Evolutionary conservation across 352 stramenopile species (phyloP).

Genomic region (Phytophthora cajani): DNA sequence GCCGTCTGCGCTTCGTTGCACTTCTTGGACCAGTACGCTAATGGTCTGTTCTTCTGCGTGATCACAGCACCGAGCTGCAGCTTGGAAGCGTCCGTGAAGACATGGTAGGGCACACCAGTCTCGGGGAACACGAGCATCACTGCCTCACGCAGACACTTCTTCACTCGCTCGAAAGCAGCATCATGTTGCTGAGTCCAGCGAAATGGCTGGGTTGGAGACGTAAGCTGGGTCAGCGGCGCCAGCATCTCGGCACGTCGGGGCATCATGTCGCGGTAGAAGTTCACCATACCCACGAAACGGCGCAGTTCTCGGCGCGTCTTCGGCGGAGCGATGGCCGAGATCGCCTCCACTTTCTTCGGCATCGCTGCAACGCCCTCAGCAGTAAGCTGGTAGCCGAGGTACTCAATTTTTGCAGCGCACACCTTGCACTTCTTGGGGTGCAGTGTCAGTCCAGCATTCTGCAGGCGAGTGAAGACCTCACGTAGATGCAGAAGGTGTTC

Average conservation of each 20-base stretch:
- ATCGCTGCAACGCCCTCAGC: background rate
- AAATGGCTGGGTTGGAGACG: background rate
- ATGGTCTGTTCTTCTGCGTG: background rate
- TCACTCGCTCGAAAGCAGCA: background rate
- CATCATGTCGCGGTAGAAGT: background rate
- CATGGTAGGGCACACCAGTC: background rate
- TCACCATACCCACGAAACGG: background rate
- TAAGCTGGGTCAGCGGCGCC: background rate
- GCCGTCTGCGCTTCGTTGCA: background rate
- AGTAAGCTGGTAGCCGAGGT: background rate
- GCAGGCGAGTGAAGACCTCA: background rate
- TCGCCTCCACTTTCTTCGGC: background rate
- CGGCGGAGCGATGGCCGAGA: background rate
- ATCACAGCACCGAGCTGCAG: background rate
- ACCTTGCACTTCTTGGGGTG: background rate
- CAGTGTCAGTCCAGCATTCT: background rate
- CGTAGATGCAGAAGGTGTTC: conserved; percentile 5
- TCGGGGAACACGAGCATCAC: background rate
- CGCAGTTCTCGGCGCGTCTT: background rate
- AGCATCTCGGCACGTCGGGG: background rate
- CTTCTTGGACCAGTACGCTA: background rate
- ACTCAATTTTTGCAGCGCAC: background rate
- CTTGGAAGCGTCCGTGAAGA: background rate
- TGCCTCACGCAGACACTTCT: background rate
- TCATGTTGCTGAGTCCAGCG: background rate